These are phyloP conservation scores for Metschnikowia continentalis DNA, from an alignment of 805 yeast species.

Conservation along the genomic window DNA sequence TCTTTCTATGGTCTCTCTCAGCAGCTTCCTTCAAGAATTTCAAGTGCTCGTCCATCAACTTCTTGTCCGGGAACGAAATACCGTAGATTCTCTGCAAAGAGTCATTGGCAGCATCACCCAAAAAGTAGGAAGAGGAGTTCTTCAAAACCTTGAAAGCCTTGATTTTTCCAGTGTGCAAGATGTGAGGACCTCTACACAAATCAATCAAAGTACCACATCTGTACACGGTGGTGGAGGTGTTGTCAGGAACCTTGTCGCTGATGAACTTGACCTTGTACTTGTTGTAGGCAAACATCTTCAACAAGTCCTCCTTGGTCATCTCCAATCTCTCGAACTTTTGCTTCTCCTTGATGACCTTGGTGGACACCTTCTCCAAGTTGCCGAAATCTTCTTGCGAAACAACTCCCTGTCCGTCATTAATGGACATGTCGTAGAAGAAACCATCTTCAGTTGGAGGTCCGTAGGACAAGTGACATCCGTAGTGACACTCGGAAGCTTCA, in stretches of 20 bases:
- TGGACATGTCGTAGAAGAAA: conserved; percentile 93
- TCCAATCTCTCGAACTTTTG: conserved; percentile 93
- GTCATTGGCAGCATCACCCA: conserved; percentile 90
- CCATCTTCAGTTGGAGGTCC: conserved; percentile 99
- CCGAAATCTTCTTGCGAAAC: conserved; percentile 82
- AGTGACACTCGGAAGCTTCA: conserved; percentile 95
- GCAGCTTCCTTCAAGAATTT: conserved; percentile 95
- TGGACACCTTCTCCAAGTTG: conserved; percentile 78
- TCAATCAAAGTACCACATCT: conserved; percentile 97
- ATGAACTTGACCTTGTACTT: conserved; percentile 91
- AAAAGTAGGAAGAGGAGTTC: conserved; percentile 93
- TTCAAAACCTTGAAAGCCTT: conserved; percentile 91
- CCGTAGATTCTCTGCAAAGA: conserved; percentile 97
- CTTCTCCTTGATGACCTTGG: conserved; percentile 88
- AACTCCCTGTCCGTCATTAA: conserved; percentile 62
- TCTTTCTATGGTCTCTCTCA: conserved; percentile 91
- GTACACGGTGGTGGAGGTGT: conserved; percentile 92
- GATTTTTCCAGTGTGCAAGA: conserved; percentile 95
- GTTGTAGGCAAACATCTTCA: conserved; percentile 92
- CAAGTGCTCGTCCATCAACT: conserved; percentile 89
- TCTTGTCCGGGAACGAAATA: conserved; percentile 97
- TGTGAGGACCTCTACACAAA: conserved; percentile 96
- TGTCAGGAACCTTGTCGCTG: conserved; percentile 87
- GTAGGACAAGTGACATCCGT: conserved; percentile 79
- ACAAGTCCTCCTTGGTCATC: conserved; percentile 84